Evolutionary conservation across 83 land plant species (phyloP).

Genomic region (Thuja plicata): DNA sequence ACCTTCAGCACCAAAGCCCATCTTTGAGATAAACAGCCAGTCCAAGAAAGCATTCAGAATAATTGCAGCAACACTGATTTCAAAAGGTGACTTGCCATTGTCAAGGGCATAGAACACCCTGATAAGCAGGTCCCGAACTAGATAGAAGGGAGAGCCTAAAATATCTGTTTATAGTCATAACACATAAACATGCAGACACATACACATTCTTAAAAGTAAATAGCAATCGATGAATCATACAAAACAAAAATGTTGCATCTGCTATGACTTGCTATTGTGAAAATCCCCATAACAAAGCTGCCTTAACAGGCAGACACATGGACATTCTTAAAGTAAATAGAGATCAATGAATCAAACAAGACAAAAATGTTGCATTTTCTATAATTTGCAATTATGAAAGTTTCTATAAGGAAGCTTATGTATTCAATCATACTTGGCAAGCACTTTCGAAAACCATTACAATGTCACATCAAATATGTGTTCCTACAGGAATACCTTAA

Average conservation of each 20-base stretch:
- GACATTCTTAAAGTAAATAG: not conserved
- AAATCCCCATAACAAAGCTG: not conserved
- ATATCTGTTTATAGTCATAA: slow-evolving; percentile 27
- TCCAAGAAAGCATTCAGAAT: slow-evolving; percentile 46
- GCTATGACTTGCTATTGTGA: not conserved
- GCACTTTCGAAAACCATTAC: not conserved
- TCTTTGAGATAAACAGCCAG: slow-evolving; percentile 35
- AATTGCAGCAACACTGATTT: slow-evolving; percentile 39
- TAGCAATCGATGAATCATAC: not conserved
- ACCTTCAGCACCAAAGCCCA: slow-evolving; percentile 44
- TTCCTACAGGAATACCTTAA: not conserved
- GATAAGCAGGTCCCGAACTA: slow-evolving; percentile 47
- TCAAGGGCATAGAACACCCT: slow-evolving; percentile 62
- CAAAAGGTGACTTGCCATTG: slow-evolving; percentile 46
- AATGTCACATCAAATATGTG: not conserved
- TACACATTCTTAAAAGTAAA: not conserved
- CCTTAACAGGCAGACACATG: not conserved
- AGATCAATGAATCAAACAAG: not conserved
- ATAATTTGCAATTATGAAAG: not conserved
- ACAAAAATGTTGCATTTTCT: not conserved
- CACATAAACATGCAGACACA: not conserved
- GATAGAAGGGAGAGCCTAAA: slow-evolving; percentile 47
- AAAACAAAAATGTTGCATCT: not conserved
- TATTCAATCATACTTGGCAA: not conserved
- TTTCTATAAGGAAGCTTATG: not conserved